Evolutionary conservation across 1,139 yeast species (phyloP), one percentile per base, ranked within the genome.

Genomic region (Trichomonascaceae sp.): DNA sequence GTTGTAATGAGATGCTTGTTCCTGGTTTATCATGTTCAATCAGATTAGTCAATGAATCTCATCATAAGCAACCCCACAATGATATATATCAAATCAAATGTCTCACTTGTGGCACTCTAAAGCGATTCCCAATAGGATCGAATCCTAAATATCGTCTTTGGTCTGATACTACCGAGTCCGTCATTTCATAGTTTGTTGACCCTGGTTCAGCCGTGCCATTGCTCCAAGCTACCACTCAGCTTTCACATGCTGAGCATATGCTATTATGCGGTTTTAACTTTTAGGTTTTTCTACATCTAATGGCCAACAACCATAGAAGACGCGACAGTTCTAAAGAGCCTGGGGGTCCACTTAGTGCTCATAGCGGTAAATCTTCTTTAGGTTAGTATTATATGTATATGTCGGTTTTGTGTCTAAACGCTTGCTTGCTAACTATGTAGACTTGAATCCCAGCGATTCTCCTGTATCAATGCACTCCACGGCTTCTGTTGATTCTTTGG

Each of bases 1-100:
- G 67, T 24, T 86, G 95, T 65, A 66, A 77, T 53, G 66, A 78
- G 9, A 58, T 78, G 9, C 69, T 78, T 54, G 63, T 78, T 0
- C 79, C 83, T 0, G 86, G 86, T 0, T 52, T 72, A 1, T 73
- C 77, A 6, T 64, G 79, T 63, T 49, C 65, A 6, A 63, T 74
- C 36, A 59, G 66, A 45, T 49, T 73, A 6, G 54, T 64, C 56
- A 70, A 69, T 61, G 43, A 32, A 13, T 19, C 60, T 55, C 53
- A 73, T 59, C 55, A 58, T 1, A 60, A 66, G 52, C 57, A 56
- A 0, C 66, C 63, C 38, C 64, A 55, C 13, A 59, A 66, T 57
- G 72, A 75, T 59, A 56, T 69, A 0, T 55, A 71, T 44, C 66
- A 63, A 15, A 38, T 59, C 30, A 22, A 45, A 22, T 59, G 81